Conservation (phyloP, 2,329 filamentous ascomycete species). For the Aspergillus neotritici region DNA sequence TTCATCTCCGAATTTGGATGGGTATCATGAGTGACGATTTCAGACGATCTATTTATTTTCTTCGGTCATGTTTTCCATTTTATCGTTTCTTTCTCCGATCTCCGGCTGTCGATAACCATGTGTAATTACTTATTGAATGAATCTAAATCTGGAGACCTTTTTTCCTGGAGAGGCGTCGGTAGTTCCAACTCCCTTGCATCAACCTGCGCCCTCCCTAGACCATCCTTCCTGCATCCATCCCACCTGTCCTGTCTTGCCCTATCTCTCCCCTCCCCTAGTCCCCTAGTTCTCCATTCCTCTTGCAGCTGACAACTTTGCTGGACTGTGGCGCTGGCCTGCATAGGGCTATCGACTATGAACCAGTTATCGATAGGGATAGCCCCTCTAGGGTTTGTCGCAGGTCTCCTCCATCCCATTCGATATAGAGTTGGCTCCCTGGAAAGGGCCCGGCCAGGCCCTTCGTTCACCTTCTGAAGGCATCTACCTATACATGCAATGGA, state of each 20-base stretch:
- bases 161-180: neutral
- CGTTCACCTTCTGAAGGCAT: neutral
- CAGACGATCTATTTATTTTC: conserved; percentile 4
- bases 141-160: neutral
- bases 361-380: conserved; percentile 2
- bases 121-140: conserved; percentile 6
- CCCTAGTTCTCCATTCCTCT: neutral
- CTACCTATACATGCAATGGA: no score
- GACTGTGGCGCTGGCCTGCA: no score
- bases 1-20: conserved; percentile 2
- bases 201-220: conserved; percentile 2
- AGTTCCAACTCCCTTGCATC: conserved; percentile 8
- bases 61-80: no score
- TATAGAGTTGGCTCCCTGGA: conserved; percentile 1
- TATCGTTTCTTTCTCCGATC: neutral
- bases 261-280: neutral
- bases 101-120: conserved; percentile 5
- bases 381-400: neutral
- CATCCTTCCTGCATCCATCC: conserved; percentile 2
- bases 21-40: conserved; percentile 11
- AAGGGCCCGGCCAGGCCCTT: conserved; percentile 3
- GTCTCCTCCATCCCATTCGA: conserved; percentile 3
- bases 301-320: neutral
- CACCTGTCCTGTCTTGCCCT: neutral
- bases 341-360: neutral